Evolutionary conservation across 2,329 filamentous ascomycete species (phyloP), one percentile per base, ranked within the genome.

Genomic region (Aureobasidium sp.): DNA sequence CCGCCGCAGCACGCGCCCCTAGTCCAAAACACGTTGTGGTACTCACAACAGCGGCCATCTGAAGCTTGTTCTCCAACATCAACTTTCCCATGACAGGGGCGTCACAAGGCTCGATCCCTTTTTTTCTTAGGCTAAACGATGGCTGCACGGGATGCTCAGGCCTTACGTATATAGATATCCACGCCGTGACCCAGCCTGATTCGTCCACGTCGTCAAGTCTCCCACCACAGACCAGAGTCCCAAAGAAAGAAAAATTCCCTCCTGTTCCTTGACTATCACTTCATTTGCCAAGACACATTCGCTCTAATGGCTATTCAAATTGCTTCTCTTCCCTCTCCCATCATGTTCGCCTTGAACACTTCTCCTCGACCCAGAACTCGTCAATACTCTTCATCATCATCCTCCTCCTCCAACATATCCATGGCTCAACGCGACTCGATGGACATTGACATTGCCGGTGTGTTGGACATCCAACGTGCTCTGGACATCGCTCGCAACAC

Each of bases 401-500:
- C 54, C 9, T 57, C 53, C 6, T 61, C 70, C 66, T 48, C 54
- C 19, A 35, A 44, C 19, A 15, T 31, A 6, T 50, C 49, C n/a
- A 61, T 61, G 60, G 39, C 48, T 40, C 35, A 47, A 29, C 35
- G 39, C 47, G 60, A 61, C 39, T 45, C 49, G 22, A 59, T 66
- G 31, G 65, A 66, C 48, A 63, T 70, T 62, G 68, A 71, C 61
- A 71, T 70, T 44, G 58, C 71, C 44, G 77, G 76, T 64, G 67
- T 73, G 60, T 71, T 80, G 64, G 78, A 76, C 60, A 83, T 91
- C 61, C 79, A 83, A 64, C 81, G 86, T 72, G 89, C 89, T 27
- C 80, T 95, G 60, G 86, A 92, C 69, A 82, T 89, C 63, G 90
- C 89, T 15, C 84, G 90, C 65, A 89, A 91, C 71, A 87, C 81